Evolutionary conservation across 192 early-diverging fungal genomes (phyloP).

Genomic region (Coemansia sp.): DNA sequence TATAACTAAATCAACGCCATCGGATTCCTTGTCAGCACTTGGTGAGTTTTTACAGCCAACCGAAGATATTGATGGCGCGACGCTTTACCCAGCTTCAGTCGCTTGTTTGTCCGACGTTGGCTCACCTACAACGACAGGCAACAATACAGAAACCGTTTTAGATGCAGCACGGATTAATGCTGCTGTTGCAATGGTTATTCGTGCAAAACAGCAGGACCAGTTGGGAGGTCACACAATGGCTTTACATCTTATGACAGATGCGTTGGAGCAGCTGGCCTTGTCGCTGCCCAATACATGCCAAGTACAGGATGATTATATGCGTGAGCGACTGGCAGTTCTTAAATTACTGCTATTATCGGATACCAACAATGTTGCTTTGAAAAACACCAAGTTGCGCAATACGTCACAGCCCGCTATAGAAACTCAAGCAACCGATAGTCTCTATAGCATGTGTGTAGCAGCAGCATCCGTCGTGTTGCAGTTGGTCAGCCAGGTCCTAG

Average conservation of each 20-base stretch:
- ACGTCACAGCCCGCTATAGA: background rate
- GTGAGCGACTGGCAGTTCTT: slow-evolving; percentile 27
- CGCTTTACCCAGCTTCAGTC: slow-evolving; percentile 1
- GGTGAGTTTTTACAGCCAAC: background rate
- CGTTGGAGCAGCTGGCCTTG: slow-evolving; percentile 21
- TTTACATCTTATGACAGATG: slow-evolving; percentile 14
- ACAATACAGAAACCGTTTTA: background rate
- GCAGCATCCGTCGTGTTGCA: slow-evolving; percentile 7
- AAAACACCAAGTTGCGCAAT: too few species aligned
- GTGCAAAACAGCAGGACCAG: slow-evolving; percentile 38
- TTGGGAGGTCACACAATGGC: slow-evolving; percentile 20
- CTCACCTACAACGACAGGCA: background rate
- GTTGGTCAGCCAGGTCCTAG: slow-evolving; percentile 15
- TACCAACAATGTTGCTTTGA: too few species aligned
- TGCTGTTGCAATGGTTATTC: slow-evolving; percentile 21
- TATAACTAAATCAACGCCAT: background rate
- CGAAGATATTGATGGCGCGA: slow-evolving; percentile 10
- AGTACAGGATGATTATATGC: slow-evolving; percentile 3
- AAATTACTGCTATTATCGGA: slow-evolving; percentile 6
- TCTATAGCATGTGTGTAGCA: slow-evolving; percentile 8
- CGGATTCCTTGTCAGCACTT: background rate
- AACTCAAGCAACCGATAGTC: background rate
- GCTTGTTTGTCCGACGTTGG: background rate
- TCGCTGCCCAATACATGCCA: slow-evolving; percentile 11
- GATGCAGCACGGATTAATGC: slow-evolving; percentile 18